phyloP scores from a whole-genome alignment of 1,139 yeast genomes.

The Meyerozyma elateridarum region DNA sequence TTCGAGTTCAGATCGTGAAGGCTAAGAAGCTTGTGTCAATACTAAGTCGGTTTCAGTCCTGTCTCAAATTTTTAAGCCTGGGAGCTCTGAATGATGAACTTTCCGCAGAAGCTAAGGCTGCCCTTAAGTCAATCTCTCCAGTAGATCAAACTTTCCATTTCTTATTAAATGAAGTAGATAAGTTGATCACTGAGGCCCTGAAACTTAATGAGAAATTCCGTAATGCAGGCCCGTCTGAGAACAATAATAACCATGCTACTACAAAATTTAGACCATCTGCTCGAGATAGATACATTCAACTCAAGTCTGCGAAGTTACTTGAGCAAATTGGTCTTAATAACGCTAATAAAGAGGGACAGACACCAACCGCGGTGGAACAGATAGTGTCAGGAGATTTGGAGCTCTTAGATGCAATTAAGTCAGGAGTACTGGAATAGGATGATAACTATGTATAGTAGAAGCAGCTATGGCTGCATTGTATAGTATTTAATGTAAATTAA shows the following conservation, averaged over 20 bases:
- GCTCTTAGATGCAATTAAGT: background rate
- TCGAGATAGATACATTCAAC: slow-evolving; percentile 18
- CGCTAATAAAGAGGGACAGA: background rate
- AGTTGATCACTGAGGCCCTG: slow-evolving; percentile 35
- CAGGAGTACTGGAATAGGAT: no score
- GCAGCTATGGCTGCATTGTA: no score
- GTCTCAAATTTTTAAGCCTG: slow-evolving; percentile 25
- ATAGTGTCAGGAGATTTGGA: background rate
- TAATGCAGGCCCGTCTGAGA: no score
- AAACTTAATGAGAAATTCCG: slow-evolving; percentile 30
- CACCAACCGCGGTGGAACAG: background rate
- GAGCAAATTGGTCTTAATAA: slow-evolving; percentile 11
- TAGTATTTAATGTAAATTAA: background rate
- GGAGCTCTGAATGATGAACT: slow-evolving; percentile 13
- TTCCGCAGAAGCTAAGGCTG: slow-evolving; percentile 23
- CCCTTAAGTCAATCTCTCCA: slow-evolving; percentile 43
- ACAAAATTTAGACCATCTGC: slow-evolving; percentile 12
- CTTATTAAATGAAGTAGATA: slow-evolving; percentile 36
- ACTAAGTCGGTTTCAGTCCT: slow-evolving; percentile 26
- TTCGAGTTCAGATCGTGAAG: slow-evolving; percentile 37
- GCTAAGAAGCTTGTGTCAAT: slow-evolving; percentile 31
- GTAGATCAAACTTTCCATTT: slow-evolving; percentile 50
- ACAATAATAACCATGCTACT: slow-evolving; percentile 9
- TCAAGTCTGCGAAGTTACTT: slow-evolving; percentile 15
- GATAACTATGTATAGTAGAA: no score